Conservation (phyloP, 352 stramenopile genomes). For the Globisporangium abappressorium region DNA sequence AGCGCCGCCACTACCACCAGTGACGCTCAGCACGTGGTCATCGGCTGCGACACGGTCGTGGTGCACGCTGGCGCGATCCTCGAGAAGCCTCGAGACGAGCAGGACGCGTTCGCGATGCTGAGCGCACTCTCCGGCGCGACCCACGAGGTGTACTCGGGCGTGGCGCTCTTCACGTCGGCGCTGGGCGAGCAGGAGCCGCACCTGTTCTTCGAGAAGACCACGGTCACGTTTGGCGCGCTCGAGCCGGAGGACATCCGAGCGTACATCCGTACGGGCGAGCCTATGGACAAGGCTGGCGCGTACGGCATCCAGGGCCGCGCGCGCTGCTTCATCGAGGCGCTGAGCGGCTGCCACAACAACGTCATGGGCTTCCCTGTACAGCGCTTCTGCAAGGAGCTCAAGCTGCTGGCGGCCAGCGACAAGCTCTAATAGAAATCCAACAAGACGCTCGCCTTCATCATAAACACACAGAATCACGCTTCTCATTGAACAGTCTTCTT, state of each 20-base stretch:
- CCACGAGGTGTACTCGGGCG: conserved; percentile 87
- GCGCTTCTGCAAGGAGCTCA: conserved; percentile 67
- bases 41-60: conserved; percentile 89
- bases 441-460: not conserved
- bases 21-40: conserved; percentile 40
- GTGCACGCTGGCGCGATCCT: conserved; percentile 83
- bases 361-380: conserved; percentile 89
- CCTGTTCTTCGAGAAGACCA: conserved; percentile 71
- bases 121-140: conserved; percentile 56
- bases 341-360: conserved; percentile 91
- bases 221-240: conserved; percentile 53
- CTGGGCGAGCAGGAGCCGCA: conserved; percentile 44
- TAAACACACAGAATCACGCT: not conserved
- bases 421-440: conserved; percentile 29
- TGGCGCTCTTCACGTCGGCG: conserved; percentile 65
- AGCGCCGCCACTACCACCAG: not conserved
- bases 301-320: conserved; percentile 89
- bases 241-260: conserved; percentile 56
- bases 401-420: conserved; percentile 29
- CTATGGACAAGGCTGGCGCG: conserved; percentile 91
- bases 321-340: conserved; percentile 72
- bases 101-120: conserved; percentile 83
- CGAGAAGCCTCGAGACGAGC: conserved; percentile 85
- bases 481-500: not conserved
- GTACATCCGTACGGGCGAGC: conserved; percentile 88